Evolutionary conservation across 2,329 filamentous ascomycete genomes (phyloP).

Genomic region (Aspergillus sp.): DNA sequence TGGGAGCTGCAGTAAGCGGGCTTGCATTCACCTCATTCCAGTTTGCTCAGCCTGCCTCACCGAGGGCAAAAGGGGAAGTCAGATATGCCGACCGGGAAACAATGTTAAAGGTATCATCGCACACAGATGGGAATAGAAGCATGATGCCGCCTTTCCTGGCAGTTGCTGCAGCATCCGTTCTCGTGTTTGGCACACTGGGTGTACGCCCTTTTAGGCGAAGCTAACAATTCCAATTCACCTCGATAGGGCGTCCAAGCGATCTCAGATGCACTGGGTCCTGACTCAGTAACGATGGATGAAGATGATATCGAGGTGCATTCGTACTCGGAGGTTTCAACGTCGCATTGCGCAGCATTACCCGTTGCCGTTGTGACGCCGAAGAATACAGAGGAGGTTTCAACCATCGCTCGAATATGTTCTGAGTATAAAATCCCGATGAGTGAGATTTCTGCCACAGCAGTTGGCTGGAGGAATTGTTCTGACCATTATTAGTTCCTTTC

Average conservation of each 20-base stretch:
- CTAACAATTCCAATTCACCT: background rate
- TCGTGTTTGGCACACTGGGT: too few species aligned
- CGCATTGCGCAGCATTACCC: slow-evolving; percentile 66
- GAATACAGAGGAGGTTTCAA: slow-evolving; percentile 67
- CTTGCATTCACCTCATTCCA: slow-evolving; percentile 1
- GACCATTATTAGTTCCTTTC: slow-evolving; percentile 67
- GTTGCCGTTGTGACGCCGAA: slow-evolving; percentile 68
- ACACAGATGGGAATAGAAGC: too few species aligned
- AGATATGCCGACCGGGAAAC: slow-evolving; percentile 10
- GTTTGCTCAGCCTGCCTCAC: background rate
- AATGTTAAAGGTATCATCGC: slow-evolving; percentile 8
- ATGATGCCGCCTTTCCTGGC: too few species aligned
- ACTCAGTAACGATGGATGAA: slow-evolving; percentile 65
- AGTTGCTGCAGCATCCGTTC: too few species aligned
- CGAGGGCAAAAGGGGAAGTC: background rate
- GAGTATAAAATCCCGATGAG: slow-evolving; percentile 77
- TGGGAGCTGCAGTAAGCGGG: slow-evolving; percentile 3
- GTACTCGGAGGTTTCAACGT: slow-evolving; percentile 70
- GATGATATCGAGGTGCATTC: slow-evolving; percentile 68
- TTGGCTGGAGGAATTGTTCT: fast-evolving
- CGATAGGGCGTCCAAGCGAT: background rate
- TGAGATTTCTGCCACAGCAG: background rate
- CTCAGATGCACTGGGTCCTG: slow-evolving; percentile 54
- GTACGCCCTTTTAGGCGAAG: background rate
- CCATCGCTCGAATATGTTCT: slow-evolving; percentile 72